phyloP scores from a whole-genome alignment of 139 green algal species.

The Diplosphaera chodatii region DNA sequence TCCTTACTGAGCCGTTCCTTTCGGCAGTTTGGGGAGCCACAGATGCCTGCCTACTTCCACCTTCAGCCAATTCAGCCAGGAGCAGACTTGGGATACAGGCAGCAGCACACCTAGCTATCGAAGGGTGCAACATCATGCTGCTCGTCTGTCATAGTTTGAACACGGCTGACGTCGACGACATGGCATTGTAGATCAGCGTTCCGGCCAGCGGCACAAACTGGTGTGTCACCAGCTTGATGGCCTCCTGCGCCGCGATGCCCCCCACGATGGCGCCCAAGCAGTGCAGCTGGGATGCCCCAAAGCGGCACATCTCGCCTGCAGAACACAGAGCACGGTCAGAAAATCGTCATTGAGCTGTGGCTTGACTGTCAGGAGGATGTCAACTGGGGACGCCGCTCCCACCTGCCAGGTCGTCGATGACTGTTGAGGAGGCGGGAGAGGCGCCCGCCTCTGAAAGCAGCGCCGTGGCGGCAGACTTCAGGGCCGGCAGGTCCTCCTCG shows the following conservation, averaged over 20 bases:
- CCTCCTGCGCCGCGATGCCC: slow-evolving; percentile 89
- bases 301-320: slow-evolving; percentile 62
- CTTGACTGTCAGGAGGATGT: no score
- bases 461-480: slow-evolving; percentile 44
- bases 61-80: no score
- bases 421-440: not conserved
- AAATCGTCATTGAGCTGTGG: no score
- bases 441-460: slow-evolving; percentile 37
- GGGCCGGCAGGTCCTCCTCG: slow-evolving; percentile 67
- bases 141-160: slow-evolving; percentile 7
- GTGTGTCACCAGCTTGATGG: slow-evolving; percentile 91
- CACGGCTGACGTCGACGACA: slow-evolving; percentile 52
- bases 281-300: slow-evolving; percentile 80
- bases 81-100: no score
- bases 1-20: no score
- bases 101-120: no score
- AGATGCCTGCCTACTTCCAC: no score
- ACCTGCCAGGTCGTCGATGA: not conserved
- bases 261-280: slow-evolving; percentile 80
- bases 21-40: no score
- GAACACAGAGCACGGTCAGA: not conserved
- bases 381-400: no score
- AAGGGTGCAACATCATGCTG: no score
- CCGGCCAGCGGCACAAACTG: slow-evolving; percentile 86
- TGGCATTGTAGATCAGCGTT: slow-evolving; percentile 86